These are phyloP conservation scores for Alternaria sp. DNA, from an alignment of 2,329 filamentous ascomycete species.

Conservation along the genomic window DNA sequence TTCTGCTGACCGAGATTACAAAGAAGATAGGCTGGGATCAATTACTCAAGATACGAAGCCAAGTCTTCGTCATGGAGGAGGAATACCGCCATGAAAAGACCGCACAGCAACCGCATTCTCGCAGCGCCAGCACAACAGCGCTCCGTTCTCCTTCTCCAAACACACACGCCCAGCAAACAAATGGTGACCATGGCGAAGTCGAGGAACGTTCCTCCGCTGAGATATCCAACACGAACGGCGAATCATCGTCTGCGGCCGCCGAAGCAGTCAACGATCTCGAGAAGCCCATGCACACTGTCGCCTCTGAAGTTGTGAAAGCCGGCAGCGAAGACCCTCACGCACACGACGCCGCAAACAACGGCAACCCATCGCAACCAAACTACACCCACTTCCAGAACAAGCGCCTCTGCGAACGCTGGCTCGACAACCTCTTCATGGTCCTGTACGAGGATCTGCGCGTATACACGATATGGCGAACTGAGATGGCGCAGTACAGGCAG, in stretches of 20 bases:
- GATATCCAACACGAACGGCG: conserved; percentile 39
- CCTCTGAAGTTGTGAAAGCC: conserved; percentile 77
- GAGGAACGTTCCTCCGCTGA: conserved; percentile 24
- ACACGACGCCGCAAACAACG: conserved; percentile 57
- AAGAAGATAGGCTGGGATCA: conserved; percentile 98
- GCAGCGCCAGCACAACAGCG: conserved; percentile 80
- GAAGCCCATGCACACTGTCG: conserved; percentile 79
- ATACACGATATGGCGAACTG: conserved; percentile 98
- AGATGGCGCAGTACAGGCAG: conserved; percentile 93
- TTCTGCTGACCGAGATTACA: conserved; percentile 92
- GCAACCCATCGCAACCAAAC: conserved; percentile 62
- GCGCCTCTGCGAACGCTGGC: conserved; percentile 94
- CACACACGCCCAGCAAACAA: conserved; percentile 43
- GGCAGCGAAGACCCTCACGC: conserved; percentile 66
- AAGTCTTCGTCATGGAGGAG: conserved; percentile 99
- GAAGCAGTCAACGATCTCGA: conserved; percentile 61
- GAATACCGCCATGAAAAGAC: conserved; percentile 89
- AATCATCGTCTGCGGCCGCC: conserved; percentile 34
- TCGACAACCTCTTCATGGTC: conserved; percentile 99
- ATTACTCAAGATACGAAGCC: conserved; percentile 89
- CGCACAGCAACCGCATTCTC: conserved; percentile 53
- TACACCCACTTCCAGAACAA: conserved; percentile 97
- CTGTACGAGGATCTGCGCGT: conserved; percentile 97
- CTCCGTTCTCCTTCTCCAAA: conserved; percentile 69
- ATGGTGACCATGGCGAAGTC: conserved; percentile 46